Evolutionary conservation across 83 land plant species (phyloP), one percentile per base, ranked within the genome.

Genomic region (Thuja plicata): DNA sequence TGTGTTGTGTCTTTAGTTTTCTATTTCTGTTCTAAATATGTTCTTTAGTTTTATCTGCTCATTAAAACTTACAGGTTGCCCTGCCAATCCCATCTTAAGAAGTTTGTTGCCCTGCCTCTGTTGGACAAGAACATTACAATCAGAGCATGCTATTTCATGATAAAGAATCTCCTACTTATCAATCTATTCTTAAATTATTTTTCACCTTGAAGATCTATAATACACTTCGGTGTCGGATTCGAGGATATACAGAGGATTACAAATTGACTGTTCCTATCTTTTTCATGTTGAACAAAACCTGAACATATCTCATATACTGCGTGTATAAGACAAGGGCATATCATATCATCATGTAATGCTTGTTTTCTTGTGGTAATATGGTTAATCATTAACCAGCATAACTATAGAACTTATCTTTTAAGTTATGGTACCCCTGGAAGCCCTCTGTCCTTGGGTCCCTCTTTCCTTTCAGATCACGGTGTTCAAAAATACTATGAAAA

Each of bases 401-500:
- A 8, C 21, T 24, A 80, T 8, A 46, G 84, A 80, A 21, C 0
- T 80, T 80, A 40, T 80, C 48, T 41, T 41, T 80, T 6, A 80
- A 80, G 10, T 80, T 80, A 80, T 80, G 45, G 38, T 41, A 80
- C 41, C 27, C 84, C 48, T 80, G 41, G 24, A 24, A 41, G 84
- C n/a, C 41, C 24, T 41, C 84, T 80, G 48, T 21, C 30, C 55
- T 83, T 5, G 85, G 48, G 13, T 83, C 19, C 30, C 27, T 83
- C 85, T 30, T 46, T 52, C 85, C 85, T 46, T 83, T 83, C 13
- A 83, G 46, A 27, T 46, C 55, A 46, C 85, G 48, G 55, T 83
- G 85, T 43, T 83, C 50, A 83, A 83, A 83, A 46, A 83, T 83
- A 21, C 55, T 83, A 46, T 19, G 55, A 52, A 83, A 83, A 46